Evolutionary conservation across 2,329 filamentous ascomycete genomes (phyloP).

Genomic region (Monosporascus sp.): DNA sequence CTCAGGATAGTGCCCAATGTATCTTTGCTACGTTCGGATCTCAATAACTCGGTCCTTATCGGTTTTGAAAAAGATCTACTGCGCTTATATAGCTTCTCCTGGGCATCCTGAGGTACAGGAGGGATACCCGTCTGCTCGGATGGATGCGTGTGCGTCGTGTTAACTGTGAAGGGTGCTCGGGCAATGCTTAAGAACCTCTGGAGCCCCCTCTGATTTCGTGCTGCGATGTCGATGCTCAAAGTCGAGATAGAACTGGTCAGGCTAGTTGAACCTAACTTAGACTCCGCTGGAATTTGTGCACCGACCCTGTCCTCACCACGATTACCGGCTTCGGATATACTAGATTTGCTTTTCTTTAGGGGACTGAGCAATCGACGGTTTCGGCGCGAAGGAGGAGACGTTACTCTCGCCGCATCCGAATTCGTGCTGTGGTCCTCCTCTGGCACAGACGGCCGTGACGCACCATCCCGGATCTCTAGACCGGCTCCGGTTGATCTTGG

Average conservation of each 20-base stretch:
- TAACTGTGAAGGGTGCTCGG: constrained; percentile 25
- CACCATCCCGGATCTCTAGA: constrained; percentile 10
- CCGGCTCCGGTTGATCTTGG: not conserved
- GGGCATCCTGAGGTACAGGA: constrained; percentile 30
- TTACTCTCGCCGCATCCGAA: constrained; percentile 1
- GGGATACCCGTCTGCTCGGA: constrained; percentile 27
- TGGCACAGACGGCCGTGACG: constrained; percentile 30
- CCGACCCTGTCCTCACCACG: constrained; percentile 9
- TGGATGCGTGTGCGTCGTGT: constrained; percentile 31
- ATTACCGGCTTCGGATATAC: constrained; percentile 15
- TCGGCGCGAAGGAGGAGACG: constrained; percentile 7
- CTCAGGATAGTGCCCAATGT: constrained; percentile 46
- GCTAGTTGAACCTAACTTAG: constrained; percentile 23
- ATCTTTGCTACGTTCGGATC: constrained; percentile 39
- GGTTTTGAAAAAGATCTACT: constrained; percentile 28
- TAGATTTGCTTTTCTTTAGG: constrained; percentile 8
- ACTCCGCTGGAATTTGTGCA: constrained; percentile 15
- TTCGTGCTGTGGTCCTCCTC: constrained; percentile 26
- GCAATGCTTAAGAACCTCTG: constrained; percentile 35
- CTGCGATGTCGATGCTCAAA: constrained; percentile 29
- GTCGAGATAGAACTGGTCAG: constrained; percentile 26
- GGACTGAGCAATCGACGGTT: constrained; percentile 2
- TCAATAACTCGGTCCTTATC: constrained; percentile 32
- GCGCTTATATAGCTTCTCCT: constrained; percentile 32
- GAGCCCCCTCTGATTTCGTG: constrained; percentile 33